phyloP scores from a whole-genome alignment of 495 filamentous ascomycete species.

The Choiromyces venosus region DNA sequence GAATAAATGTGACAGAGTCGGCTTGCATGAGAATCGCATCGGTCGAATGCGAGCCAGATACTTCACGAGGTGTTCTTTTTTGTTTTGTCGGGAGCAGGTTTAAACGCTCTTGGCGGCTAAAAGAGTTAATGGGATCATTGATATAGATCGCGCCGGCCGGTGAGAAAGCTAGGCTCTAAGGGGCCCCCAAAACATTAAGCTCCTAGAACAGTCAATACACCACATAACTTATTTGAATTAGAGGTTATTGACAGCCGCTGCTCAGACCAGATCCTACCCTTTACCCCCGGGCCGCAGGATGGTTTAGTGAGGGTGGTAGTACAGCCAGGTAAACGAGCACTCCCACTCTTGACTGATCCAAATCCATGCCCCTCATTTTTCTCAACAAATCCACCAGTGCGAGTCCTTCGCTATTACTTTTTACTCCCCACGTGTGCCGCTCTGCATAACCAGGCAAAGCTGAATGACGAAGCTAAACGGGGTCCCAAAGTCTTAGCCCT shows the following conservation, averaged over 20 bases:
- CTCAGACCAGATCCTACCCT: neutral
- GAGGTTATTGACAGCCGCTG: neutral
- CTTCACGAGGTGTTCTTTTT: neutral
- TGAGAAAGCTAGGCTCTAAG: neutral
- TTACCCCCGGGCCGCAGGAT: neutral
- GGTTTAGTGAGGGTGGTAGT: neutral
- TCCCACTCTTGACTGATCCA: neutral
- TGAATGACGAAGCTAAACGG: neutral
- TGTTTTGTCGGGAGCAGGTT: neutral
- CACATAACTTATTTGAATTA: neutral
- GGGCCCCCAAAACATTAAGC: neutral
- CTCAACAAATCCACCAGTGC: neutral
- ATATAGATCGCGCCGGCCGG: neutral
- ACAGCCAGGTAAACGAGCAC: neutral
- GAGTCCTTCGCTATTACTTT: neutral
- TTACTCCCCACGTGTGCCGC: neutral
- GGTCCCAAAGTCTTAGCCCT: neutral
- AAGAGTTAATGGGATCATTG: neutral
- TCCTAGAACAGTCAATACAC: neutral
- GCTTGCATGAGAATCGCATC: neutral
- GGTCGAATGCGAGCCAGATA: neutral
- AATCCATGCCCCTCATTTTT: neutral
- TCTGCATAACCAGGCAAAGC: neutral
- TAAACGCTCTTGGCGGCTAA: neutral
- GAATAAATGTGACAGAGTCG: neutral